A percentile compares a stretch with the other conserved stretches of the same genome.
Conservation (phyloP, 345 rosid genomes). For the Hypericum androsaemum region DNA sequence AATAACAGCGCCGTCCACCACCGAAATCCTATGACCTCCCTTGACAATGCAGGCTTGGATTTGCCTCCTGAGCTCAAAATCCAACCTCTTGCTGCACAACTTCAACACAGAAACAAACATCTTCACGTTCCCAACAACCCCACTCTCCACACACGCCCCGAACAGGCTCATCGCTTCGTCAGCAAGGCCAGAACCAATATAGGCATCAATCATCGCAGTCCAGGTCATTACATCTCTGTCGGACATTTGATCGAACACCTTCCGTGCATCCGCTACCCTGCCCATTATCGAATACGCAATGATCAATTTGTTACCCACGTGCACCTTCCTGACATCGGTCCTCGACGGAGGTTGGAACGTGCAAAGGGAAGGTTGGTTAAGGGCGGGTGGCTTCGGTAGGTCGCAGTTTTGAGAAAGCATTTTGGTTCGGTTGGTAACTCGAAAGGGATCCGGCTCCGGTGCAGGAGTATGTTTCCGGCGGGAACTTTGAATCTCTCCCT, state of each 20-base stretch:
- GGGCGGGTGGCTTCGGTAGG: no score
- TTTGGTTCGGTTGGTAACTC: no score
- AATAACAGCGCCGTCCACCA: conserved; percentile 58
- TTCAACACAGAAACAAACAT: conserved; percentile 62
- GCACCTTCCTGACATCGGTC: conserved; percentile 40
- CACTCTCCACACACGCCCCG: conserved; percentile 26
- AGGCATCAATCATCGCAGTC: conserved; percentile 75
- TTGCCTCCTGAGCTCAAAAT: conserved; percentile 62
- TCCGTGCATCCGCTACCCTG: conserved; percentile 40
- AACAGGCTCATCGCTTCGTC: conserved; percentile 50
- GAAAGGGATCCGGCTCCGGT: no score
- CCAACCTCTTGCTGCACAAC: conserved; percentile 44
- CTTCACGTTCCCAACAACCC: conserved; percentile 43
- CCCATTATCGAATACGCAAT: conserved; percentile 35
- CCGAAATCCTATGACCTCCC: conserved; percentile 42
- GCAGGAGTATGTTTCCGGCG: no score
- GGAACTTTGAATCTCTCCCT: no score
- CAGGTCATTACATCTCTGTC: conserved; percentile 59
- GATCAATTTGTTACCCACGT: conserved; percentile 60
- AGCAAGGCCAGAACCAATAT: conserved; percentile 36
- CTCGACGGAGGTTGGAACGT: conserved; percentile 12
- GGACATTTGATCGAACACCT: conserved; percentile 69
- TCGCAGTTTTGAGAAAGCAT: no score
- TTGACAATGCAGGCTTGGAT: conserved; percentile 58
- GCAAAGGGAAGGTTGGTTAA: conserved; percentile 17